Evolutionary conservation across 2,329 filamentous ascomycete species (phyloP).

Genomic region (Talaromyces islandicus): DNA sequence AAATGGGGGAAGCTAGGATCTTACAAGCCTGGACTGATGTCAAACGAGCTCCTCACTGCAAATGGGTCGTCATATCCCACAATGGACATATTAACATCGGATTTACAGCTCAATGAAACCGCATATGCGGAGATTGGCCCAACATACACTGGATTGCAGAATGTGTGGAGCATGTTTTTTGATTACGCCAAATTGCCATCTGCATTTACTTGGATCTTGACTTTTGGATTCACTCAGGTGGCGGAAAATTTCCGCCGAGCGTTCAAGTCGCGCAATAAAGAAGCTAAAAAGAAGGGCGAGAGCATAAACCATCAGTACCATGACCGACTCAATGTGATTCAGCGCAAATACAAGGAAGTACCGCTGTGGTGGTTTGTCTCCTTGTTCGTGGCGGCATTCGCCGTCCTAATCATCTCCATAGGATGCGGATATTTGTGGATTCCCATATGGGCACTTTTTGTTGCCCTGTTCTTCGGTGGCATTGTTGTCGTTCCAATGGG

Average conservation of each 20-base stretch:
- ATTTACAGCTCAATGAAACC: constrained; percentile 45
- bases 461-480: constrained; percentile 51
- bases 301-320: constrained; percentile 51
- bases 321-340: constrained; percentile 55
- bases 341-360: constrained; percentile 53
- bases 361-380: constrained; percentile 53
- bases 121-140: constrained; percentile 45
- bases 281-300: constrained; percentile 20
- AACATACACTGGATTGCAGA: constrained; percentile 53
- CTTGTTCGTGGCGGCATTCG: constrained; percentile 46
- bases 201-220: constrained; percentile 53
- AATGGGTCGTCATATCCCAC: constrained; percentile 46
- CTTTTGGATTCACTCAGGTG: constrained; percentile 50
- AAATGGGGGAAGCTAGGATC: constrained; percentile 52
- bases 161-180: constrained; percentile 56
- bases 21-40: constrained; percentile 53
- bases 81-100: constrained; percentile 35
- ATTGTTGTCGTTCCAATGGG: constrained; percentile 53
- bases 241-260: constrained; percentile 42
- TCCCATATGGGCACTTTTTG: constrained; percentile 55
- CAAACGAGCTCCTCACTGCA: constrained; percentile 49
- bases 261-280: constrained; percentile 28
- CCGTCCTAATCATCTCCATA: constrained; percentile 48
- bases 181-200: constrained; percentile 56
- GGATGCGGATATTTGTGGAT: constrained; percentile 51